Percentiles rank a stretch among this genome's conserved stretches.
Conservation (phyloP, 2,329 filamentous ascomycete species). For the Leptosphaerulina australis region DNA sequence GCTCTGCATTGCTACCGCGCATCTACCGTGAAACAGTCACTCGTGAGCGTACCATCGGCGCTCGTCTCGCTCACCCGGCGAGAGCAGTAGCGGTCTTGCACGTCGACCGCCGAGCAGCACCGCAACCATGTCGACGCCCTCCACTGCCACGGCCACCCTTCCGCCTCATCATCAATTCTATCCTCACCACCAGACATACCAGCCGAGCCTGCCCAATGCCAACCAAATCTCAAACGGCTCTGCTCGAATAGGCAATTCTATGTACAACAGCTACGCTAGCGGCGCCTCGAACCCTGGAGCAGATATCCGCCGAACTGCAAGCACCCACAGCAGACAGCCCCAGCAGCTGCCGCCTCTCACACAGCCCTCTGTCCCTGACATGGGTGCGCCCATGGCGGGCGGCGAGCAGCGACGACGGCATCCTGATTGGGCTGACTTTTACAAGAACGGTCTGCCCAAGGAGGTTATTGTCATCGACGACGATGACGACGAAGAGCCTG, state of each 20-base stretch:
- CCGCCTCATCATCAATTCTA: slow-evolving; percentile 50
- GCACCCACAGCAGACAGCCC: slow-evolving; percentile 31
- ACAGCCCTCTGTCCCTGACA: slow-evolving; percentile 32
- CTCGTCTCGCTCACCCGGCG: slow-evolving; percentile 25
- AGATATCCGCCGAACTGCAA: slow-evolving; percentile 47
- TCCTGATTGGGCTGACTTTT: slow-evolving; percentile 52
- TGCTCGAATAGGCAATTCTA: slow-evolving; percentile 43
- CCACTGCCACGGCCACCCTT: slow-evolving; percentile 52
- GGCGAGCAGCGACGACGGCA: slow-evolving; percentile 36
- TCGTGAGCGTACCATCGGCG: not conserved
- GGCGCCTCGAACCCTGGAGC: slow-evolving; percentile 37
- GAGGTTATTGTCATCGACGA: slow-evolving; percentile 62
- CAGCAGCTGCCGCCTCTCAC: slow-evolving; percentile 42
- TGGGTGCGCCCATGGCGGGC: slow-evolving; percentile 25
- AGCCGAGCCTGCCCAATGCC: slow-evolving; percentile 42
- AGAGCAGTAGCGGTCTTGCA: slow-evolving; percentile 36
- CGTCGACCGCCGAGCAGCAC: slow-evolving; percentile 32
- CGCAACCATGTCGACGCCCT: slow-evolving; percentile 52
- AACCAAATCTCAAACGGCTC: slow-evolving; percentile 40
- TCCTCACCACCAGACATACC: slow-evolving; percentile 46
- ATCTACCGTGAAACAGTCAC: not conserved
- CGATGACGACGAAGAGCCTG: slow-evolving; percentile 48
- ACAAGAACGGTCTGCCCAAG: slow-evolving; percentile 54
- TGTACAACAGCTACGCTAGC: slow-evolving; percentile 50
- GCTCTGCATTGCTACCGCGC: slow-evolving; percentile 20